A percentile compares a stretch with the other conserved stretches of the same genome.
phyloP scores from a whole-genome alignment of 164 flowering plant genomes.

The Santalum album region DNA sequence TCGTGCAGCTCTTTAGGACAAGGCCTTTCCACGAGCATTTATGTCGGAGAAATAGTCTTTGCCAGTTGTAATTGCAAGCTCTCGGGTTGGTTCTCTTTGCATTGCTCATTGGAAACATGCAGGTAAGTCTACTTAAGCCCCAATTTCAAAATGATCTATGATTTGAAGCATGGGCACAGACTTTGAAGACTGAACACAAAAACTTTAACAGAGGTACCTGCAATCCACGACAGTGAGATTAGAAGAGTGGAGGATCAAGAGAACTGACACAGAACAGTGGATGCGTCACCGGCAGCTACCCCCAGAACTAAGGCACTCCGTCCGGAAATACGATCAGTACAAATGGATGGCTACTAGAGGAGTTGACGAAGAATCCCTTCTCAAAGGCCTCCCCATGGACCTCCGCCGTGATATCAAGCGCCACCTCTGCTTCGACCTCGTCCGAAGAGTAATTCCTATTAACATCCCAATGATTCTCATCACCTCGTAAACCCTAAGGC shows the following conservation, averaged over 20 bases:
- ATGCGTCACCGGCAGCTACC: slow-evolving; percentile 96
- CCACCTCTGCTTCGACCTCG: slow-evolving; percentile 85
- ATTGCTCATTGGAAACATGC: slow-evolving; percentile 91
- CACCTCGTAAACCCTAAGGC: no score
- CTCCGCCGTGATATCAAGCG: slow-evolving; percentile 87
- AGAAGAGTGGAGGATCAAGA: slow-evolving; percentile 91
- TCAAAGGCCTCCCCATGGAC: slow-evolving; percentile 75
- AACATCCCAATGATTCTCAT: background rate
- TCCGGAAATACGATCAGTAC: slow-evolving; percentile 73
- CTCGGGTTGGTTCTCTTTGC: slow-evolving; percentile 87
- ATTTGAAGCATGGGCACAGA: no score
- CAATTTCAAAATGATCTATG: no score
- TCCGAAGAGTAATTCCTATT: slow-evolving; percentile 54
- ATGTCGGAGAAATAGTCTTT: slow-evolving; percentile 70
- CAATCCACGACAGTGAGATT: slow-evolving; percentile 80
- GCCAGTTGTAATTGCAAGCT: slow-evolving; percentile 67
- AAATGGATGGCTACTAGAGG: slow-evolving; percentile 93
- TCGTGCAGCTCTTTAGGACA: slow-evolving; percentile 81
- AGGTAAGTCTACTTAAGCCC: slow-evolving; percentile 28
- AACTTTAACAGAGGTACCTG: slow-evolving; percentile 56
- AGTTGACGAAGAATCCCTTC: slow-evolving; percentile 77
- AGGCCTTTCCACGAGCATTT: slow-evolving; percentile 66
- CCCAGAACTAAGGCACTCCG: slow-evolving; percentile 52
- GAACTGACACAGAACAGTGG: slow-evolving; percentile 94
- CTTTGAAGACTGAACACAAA: no score